phyloP scores from a whole-genome alignment of 1,284 basidiomycete species.

The Cystobasidiaceae sp. region DNA sequence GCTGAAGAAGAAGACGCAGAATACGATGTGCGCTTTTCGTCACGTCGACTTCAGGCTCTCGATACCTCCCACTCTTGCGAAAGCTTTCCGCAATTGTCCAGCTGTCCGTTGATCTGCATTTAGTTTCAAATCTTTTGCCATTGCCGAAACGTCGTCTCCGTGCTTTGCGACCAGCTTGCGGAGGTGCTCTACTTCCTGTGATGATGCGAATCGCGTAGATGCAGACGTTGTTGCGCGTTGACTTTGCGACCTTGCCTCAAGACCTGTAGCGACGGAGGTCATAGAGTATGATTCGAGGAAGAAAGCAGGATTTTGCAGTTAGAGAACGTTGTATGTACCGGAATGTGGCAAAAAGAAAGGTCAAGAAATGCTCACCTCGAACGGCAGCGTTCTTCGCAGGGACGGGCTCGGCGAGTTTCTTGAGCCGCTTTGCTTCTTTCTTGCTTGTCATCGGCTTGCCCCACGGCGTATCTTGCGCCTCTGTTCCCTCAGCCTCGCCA shows the following conservation, averaged over 20 bases:
- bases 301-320: neutral
- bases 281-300: no score
- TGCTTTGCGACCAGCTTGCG: slow-evolving; percentile 63
- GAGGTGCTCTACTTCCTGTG: slow-evolving; percentile 62
- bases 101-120: slow-evolving; percentile 82
- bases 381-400: slow-evolving; percentile 17
- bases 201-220: slow-evolving; percentile 13
- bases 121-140: slow-evolving; percentile 71
- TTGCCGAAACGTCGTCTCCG: slow-evolving; percentile 65
- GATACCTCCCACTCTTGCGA: slow-evolving; percentile 13
- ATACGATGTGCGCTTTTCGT: neutral
- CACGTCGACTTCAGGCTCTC: no score
- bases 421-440: neutral
- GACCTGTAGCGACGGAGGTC: neutral
- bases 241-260: neutral
- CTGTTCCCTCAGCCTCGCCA: slow-evolving; percentile 20
- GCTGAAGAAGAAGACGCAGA: neutral
- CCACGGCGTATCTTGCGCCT: slow-evolving; percentile 26
- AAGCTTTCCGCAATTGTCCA: slow-evolving; percentile 62
- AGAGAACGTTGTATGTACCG: neutral
- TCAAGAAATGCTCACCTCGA: neutral
- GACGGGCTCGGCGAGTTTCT: slow-evolving; percentile 7
- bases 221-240: neutral
- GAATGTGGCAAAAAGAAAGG: neutral
- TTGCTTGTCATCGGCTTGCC: slow-evolving; percentile 15